Percentiles rank a stretch among this genome's conserved stretches.
Evolutionary conservation across 306 rosid species (phyloP).

Genomic region (Acacia melanoxylon): DNA sequence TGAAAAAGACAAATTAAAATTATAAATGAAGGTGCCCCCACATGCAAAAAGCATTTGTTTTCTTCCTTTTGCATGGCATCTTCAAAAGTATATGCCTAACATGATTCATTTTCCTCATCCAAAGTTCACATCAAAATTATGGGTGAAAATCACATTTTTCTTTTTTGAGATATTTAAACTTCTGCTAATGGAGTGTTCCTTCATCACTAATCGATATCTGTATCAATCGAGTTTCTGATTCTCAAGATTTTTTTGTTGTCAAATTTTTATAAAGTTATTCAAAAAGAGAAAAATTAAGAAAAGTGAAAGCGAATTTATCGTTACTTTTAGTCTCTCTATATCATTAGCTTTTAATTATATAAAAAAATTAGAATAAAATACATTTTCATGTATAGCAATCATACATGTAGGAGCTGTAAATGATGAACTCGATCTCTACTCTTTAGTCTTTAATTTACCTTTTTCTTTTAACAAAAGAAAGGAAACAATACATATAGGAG

Average conservation of each 20-base stretch:
- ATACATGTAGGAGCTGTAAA: not conserved
- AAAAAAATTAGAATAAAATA: not conserved
- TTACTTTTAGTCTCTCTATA: not conserved
- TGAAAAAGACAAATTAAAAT: not conserved
- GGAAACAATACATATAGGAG: not conserved
- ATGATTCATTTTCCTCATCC: not conserved
- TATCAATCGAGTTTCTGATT: not conserved
- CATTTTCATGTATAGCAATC: not conserved
- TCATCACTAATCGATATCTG: not conserved
- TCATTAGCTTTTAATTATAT: not conserved
- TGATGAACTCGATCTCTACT: not conserved
- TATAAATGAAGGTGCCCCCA: constrained; percentile 5
- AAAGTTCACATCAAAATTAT: not conserved
- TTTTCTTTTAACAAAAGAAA: not conserved
- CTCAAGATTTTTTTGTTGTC: not conserved
- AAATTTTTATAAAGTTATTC: not conserved
- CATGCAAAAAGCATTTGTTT: not conserved
- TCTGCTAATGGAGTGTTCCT: not conserved
- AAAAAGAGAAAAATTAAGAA: not conserved
- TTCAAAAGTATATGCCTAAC: constrained; percentile 53
- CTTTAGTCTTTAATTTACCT: not conserved
- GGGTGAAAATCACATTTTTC: constrained; percentile 24
- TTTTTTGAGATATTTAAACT: not conserved
- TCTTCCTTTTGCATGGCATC: constrained; percentile 33
- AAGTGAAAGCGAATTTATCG: not conserved